Base-by-base conservation (phyloP, 2,329 filamentous ascomycete genomes). In the Pseudopithomyces maydicus region DNA sequence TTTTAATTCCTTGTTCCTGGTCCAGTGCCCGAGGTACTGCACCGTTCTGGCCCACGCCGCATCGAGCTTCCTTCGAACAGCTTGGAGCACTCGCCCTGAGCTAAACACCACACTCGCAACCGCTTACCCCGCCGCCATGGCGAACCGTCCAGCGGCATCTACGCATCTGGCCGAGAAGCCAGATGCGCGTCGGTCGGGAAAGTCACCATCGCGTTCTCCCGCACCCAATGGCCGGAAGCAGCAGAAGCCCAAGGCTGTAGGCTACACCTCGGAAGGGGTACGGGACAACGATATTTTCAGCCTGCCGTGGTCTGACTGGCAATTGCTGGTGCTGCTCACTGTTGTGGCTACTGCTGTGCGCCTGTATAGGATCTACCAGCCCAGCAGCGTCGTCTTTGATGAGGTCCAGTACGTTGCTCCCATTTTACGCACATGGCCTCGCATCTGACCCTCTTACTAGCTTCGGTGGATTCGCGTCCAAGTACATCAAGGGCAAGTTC, bases 401-500 rank as follows among this genome's bases (percentile, higher is more conserved):
- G 95, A 99, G 82, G 95, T 99, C 77, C 95, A 99, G 92, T 97
- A 86, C 76, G 92, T 88, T 46, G 22, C 2, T 29, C 17, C 29
- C 33, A 14, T 20, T 15, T 39, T n/a, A 10, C 15, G 3, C 10
- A 8, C 17, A 23, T 51, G 36, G 43, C 54, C 29, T 36, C 42
- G 10, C 50, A 52, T 52, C 74, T 75, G 50, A 74, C 59, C 48
- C 22, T 41, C 15, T 46, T 42, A 51, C 22, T 71, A 97, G 92
- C 80, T 99, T 99, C 77, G 95, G 95, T 76, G 95, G 95, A 47
- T 99, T 99, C 75, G 95, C 95, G 64, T 92, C 90, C 69, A 99
- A 99, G 79, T 99, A 99, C 78, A 98, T 99, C 84, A 98, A 99
- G 83, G 95, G 95, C 72, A 90, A 85, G 76, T 99, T 99, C 85